A percentile compares a stretch with the other conserved stretches of the same genome.
phyloP scores from a whole-genome alignment of 495 filamentous ascomycete species.

The Trichocladium antarcticum region DNA sequence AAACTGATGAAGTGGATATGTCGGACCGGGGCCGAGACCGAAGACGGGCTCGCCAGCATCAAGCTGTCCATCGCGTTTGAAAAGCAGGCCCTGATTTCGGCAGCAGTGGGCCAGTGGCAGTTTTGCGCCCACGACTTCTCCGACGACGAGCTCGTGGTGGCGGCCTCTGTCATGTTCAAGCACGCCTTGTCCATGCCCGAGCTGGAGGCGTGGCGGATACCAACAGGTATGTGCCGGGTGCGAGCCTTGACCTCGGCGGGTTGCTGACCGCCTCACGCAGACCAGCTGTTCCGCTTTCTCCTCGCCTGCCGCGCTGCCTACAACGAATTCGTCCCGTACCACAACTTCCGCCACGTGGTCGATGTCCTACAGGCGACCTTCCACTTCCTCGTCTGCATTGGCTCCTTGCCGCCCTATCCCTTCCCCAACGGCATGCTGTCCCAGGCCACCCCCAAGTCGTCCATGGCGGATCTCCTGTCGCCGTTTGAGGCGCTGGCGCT shows the following conservation, averaged over 20 bases:
- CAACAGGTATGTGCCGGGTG: slow-evolving; percentile 62
- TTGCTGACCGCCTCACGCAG: slow-evolving; percentile 28
- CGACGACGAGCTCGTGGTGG: slow-evolving; percentile 78
- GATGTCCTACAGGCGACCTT: slow-evolving; percentile 94
- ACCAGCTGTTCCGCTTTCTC: slow-evolving; percentile 65
- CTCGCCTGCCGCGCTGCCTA: slow-evolving; percentile 78
- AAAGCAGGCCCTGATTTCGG: slow-evolving; percentile 50
- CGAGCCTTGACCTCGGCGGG: no score
- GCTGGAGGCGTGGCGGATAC: slow-evolving; percentile 64
- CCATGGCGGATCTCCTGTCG: slow-evolving; percentile 58
- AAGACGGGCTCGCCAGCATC: slow-evolving; percentile 31
- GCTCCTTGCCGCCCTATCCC: slow-evolving; percentile 59
- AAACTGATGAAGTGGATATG: slow-evolving; percentile 88
- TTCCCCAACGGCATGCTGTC: slow-evolving; percentile 12
- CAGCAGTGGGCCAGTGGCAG: slow-evolving; percentile 67
- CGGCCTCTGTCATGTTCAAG: slow-evolving; percentile 70
- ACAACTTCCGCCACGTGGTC: slow-evolving; percentile 95
- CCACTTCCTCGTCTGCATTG: slow-evolving; percentile 76
- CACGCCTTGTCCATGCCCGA: slow-evolving; percentile 79
- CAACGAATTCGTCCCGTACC: slow-evolving; percentile 92
- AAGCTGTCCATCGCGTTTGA: slow-evolving; percentile 43
- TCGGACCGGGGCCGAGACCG: slow-evolving; percentile 45
- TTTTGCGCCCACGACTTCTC: slow-evolving; percentile 83
- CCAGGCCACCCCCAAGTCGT: slow-evolving; percentile 36
- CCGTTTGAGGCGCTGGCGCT: slow-evolving; percentile 85